A percentile compares a stretch with the other conserved stretches of the same genome.
Evolutionary conservation across 306 rosid species (phyloP).

Genomic region (Neltuma alba): DNA sequence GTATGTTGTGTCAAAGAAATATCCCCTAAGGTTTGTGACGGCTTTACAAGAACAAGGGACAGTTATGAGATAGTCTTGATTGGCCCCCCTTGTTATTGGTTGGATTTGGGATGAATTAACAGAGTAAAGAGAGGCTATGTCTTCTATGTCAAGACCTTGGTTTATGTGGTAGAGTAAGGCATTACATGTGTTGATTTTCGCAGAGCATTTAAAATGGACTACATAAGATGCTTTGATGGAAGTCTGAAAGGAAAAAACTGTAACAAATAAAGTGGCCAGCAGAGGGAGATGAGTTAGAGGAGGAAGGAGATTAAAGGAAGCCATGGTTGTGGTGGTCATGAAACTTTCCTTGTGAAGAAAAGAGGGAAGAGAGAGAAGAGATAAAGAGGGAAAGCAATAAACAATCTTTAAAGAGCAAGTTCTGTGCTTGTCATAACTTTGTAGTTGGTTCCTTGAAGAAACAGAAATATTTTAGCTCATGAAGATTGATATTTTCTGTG

Average conservation of each 20-base stretch:
- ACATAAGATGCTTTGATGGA: slow-evolving; percentile 23
- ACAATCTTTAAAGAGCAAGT: slow-evolving; percentile 13
- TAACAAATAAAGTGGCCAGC: slow-evolving; percentile 25
- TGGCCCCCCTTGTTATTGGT: slow-evolving; percentile 28
- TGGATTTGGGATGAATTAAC: slow-evolving; percentile 52
- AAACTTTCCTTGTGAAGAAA: slow-evolving; percentile 38
- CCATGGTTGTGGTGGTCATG: slow-evolving; percentile 54
- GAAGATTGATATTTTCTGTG: slow-evolving; percentile 21
- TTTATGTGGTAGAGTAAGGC: slow-evolving; percentile 64
- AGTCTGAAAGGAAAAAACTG: background rate
- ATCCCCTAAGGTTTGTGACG: slow-evolving; percentile 42
- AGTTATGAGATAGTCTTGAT: slow-evolving; percentile 58
- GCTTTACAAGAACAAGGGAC: slow-evolving; percentile 73
- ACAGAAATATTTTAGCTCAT: slow-evolving; percentile 16
- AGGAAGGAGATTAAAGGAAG: slow-evolving; percentile 40
- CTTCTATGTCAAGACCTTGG: slow-evolving; percentile 17
- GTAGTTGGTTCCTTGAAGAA: slow-evolving; percentile 33
- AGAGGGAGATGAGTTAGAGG: slow-evolving; percentile 36
- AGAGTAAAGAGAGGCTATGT: slow-evolving; percentile 60
- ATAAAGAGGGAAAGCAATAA: background rate
- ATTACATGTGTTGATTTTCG: slow-evolving; percentile 49
- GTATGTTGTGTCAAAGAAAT: slow-evolving; percentile 62
- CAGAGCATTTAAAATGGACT: slow-evolving; percentile 52
- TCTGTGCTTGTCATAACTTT: slow-evolving; percentile 33
- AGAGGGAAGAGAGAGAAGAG: slow-evolving; percentile 31